A percentile compares a stretch with the other conserved stretches of the same genome.
phyloP scores from a whole-genome alignment of 2,329 filamentous ascomycete species.

The Endothia cerciana region DNA sequence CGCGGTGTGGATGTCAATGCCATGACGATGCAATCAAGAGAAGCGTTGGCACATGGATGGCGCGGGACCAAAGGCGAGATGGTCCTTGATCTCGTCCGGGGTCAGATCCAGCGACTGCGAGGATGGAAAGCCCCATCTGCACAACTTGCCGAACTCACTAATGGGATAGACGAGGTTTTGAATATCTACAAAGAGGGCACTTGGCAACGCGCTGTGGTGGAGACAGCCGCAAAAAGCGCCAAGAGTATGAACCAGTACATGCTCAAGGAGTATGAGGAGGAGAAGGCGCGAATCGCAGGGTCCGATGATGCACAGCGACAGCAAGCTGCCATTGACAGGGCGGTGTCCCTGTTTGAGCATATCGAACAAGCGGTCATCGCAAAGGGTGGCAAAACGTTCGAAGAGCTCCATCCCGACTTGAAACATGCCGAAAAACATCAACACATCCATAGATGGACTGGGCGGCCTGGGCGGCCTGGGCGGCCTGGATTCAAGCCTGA shows the following conservation, averaged over 20 bases:
- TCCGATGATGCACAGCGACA: slow-evolving; percentile 52
- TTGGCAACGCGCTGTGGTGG: slow-evolving; percentile 63
- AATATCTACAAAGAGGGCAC: slow-evolving; percentile 53
- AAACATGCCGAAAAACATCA: slow-evolving; percentile 32
- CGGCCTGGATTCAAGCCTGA: slow-evolving; percentile 49
- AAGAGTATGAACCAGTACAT: slow-evolving; percentile 40
- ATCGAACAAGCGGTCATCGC: slow-evolving; percentile 59
- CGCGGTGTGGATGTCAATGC: slow-evolving; percentile 69
- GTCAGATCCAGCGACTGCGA: slow-evolving; percentile 54
- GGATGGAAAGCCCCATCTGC: slow-evolving; percentile 45
- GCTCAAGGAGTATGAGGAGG: slow-evolving; percentile 41
- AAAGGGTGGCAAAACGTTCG: slow-evolving; percentile 68
- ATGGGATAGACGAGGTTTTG: slow-evolving; percentile 57
- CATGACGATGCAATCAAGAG: slow-evolving; percentile 48
- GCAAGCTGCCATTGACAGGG: slow-evolving; percentile 53
- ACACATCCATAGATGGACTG: slow-evolving; percentile 11
- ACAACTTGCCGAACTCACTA: slow-evolving; percentile 31
- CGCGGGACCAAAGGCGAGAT: slow-evolving; percentile 47
- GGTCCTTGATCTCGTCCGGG: slow-evolving; percentile 64
- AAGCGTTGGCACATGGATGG: slow-evolving; percentile 30
- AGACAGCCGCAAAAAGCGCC: slow-evolving; percentile 41
- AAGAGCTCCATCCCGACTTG: slow-evolving; percentile 63
- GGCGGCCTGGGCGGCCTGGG: slow-evolving; percentile 30
- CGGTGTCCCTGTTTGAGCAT: slow-evolving; percentile 55
- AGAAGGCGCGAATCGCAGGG: slow-evolving; percentile 38